Base-by-base conservation (phyloP, 306 rosid genomes). In the Ormosia emarginata region DNA sequence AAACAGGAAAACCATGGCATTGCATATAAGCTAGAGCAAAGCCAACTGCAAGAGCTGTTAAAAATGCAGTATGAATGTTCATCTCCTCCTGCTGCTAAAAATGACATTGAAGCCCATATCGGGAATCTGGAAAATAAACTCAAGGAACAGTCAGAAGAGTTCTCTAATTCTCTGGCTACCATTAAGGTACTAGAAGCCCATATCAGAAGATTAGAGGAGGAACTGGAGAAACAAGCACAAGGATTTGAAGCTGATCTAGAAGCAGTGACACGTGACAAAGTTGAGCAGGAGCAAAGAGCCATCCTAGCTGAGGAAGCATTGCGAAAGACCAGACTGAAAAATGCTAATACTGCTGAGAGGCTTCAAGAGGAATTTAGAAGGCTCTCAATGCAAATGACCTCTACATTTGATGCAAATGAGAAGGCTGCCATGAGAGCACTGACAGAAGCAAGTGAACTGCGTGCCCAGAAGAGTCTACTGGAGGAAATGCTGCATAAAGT, bases 1-100 rank as follows among this genome's bases (percentile, higher is more conserved):
- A 96, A 94, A 71, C 99, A 96, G 81, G 97, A 94, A 90, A 96
- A 96, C 87, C 99, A 94, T 79, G 90, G 85, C 36, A 89, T 94
- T 57, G 75, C 92, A 4, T 82, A 87, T 89, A 91, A 86, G 86
- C 83, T 96, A 39, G 95, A 96, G 92, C 99, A 92, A 84, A 93
- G 94, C 87, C 89, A 90, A 86, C 82, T 96, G 57, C 91, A 96
- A 63, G 99, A 96, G 80, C 97, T 94, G 81, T 84, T 96, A 58
- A 87, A 91, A 83, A 81, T 92, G 83, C 97, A 89, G 72, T 88
- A 90, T 75, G 99, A 96, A 79, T 93, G 92, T 79, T 80, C 87
- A 29, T 86, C 92, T 81, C 83, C 95, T 70, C 58, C 86, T 37
- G 73, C 84, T 61, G 82, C 71, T 43, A 72, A 86, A 79, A 85